Percentiles rank a stretch among this genome's conserved stretches.
These are phyloP conservation scores for Pythium phragmitis DNA, from an alignment of 352 stramenopile species.

Conservation along the genomic window DNA sequence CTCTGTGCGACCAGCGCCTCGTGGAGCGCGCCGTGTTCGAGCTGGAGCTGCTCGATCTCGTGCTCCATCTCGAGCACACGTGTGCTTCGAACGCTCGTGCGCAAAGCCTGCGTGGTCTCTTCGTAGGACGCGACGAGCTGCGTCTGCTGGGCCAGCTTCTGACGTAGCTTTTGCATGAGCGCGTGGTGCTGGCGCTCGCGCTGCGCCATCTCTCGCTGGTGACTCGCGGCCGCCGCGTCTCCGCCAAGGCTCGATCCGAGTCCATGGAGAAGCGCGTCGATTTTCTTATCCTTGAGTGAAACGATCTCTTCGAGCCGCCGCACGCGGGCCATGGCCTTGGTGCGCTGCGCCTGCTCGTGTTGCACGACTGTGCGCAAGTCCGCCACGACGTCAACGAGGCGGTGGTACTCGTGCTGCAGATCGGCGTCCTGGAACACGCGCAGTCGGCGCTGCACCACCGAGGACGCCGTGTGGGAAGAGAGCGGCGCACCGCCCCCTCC, in stretches of 20 bases:
- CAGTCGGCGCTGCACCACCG: slow-evolving; percentile 35
- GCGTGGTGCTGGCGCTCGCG: slow-evolving; percentile 48
- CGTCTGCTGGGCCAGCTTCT: slow-evolving; percentile 55
- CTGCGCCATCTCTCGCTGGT: slow-evolving; percentile 44
- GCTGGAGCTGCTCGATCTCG: slow-evolving; percentile 45
- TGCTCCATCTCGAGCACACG: slow-evolving; percentile 63
- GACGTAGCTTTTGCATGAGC: slow-evolving; percentile 47
- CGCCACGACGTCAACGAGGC: slow-evolving; percentile 48
- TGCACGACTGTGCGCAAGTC: slow-evolving; percentile 49
- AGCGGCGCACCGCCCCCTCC: neutral
- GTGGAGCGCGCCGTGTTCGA: slow-evolving; percentile 41
- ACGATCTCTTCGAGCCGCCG: slow-evolving; percentile 64
- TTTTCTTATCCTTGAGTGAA: slow-evolving; percentile 67
- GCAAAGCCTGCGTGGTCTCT: slow-evolving; percentile 56
- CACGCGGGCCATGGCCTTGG: slow-evolving; percentile 49
- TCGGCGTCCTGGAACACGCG: slow-evolving; percentile 55
- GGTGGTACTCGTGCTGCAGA: slow-evolving; percentile 62
- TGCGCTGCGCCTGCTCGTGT: slow-evolving; percentile 47
- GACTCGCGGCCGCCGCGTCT: slow-evolving; percentile 1
- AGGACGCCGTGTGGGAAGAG: slow-evolving; percentile 26
- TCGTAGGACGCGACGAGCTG: slow-evolving; percentile 54
- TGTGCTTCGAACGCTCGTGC: slow-evolving; percentile 45
- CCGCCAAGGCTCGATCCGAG: slow-evolving; percentile 28
- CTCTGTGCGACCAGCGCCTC: slow-evolving; percentile 31
- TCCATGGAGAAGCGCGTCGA: slow-evolving; percentile 51